Evolutionary conservation across 148 eudicot genomes (phyloP), one percentile per base, ranked within the genome.

Genomic region (Persicaria maculosa): DNA sequence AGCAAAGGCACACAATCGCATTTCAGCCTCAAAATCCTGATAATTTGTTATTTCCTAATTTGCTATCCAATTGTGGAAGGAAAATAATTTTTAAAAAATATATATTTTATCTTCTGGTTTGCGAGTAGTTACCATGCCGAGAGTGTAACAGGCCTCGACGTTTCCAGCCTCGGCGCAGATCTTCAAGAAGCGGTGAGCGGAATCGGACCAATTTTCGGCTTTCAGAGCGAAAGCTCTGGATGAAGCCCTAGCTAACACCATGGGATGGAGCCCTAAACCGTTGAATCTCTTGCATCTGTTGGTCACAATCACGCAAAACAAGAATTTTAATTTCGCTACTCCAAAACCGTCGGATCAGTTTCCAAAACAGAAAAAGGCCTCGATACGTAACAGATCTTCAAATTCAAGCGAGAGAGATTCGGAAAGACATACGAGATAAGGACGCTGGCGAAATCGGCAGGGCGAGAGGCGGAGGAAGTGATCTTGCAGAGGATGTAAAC

Each of bases 241-340:
- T 8, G 87, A 86, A 22, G 91, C 94, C 77, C 81, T 87, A 0
- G 95, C 79, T 77, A 92, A 78, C 36, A 92, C 97, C 61, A 85
- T 44, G 5, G 93, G 76, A 78, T 79, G 73, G 4, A 84, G 79
- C 9, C 85, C 95, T 77, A 92, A 82, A 14, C 81, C 85, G 16
- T 92, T 85, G 4, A 90, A 76, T 81, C 57, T 52, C 57, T 52
- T 52, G 57, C 57, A 52, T 52, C 57, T 52, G 57, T 9, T 52
- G 57, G 57, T 9, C 40, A 31, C 40, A 31, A 31, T 31, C 40
- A 31, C 40, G 40, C 40, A 31, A 31, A 31, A 31, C 40, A 31
- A 31, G 40, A 31, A 31, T 31, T 31, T 31, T 31, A 31, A 31
- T 31, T 31, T 31, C 40, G 40, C 40, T 31, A 31, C 40, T 31